phyloP scores from a whole-genome alignment of 2,329 filamentous ascomycete species.

The Alternaria sp. region DNA sequence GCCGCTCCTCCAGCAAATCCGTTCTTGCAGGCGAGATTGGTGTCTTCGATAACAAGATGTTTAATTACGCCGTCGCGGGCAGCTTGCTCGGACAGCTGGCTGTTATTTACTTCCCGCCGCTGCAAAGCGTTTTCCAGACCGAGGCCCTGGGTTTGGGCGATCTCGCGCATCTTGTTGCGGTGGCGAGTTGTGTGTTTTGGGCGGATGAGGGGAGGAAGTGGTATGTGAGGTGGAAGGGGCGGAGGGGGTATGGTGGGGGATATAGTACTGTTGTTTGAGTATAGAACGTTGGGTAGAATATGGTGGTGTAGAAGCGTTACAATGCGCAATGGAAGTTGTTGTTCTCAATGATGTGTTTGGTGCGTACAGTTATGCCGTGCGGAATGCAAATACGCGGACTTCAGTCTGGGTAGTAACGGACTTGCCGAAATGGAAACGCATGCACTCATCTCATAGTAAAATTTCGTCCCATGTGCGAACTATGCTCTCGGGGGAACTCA shows the following conservation, averaged over 20 bases:
- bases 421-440: not conserved
- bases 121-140: conserved; percentile 96
- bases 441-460: fast-evolving
- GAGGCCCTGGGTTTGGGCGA: conserved; percentile 80
- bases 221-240: conserved; percentile 52
- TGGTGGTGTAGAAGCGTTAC: not conserved
- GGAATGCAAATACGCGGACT: not conserved
- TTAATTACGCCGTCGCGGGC: conserved; percentile 92
- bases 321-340: not conserved
- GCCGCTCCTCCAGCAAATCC: conserved; percentile 89
- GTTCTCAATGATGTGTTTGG: not conserved
- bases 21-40: conserved; percentile 84
- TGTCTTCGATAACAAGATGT: conserved; percentile 85
- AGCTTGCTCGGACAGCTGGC: conserved; percentile 84
- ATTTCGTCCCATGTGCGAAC: not conserved
- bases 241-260: conserved; percentile 42
- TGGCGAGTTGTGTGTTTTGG: conserved; percentile 94
- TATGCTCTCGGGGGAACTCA: not conserved
- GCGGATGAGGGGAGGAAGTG: conserved; percentile 89
- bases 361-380: not conserved
- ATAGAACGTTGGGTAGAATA: not conserved
- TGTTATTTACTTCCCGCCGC: conserved; percentile 92
- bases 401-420: not conserved
- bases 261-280: conserved; percentile 50
- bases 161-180: conserved; percentile 71